Conservation (phyloP, 371 early-diverging fungal genomes). For the Entomophthora muscae region DNA sequence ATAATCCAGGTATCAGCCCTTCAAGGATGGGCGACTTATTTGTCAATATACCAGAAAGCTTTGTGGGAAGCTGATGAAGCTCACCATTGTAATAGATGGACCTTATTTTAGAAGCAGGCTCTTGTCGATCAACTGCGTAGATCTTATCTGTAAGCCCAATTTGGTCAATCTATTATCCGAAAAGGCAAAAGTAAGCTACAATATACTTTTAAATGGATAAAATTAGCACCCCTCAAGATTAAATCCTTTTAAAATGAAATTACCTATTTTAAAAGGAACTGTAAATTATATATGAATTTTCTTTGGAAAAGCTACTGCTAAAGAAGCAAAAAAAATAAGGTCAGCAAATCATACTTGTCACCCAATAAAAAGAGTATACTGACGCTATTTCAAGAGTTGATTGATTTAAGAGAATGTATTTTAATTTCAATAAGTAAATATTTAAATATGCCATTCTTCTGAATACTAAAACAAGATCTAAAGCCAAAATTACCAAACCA, state of each 20-base stretch:
- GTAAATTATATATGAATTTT: background rate
- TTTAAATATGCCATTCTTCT: background rate
- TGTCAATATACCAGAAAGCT: slow-evolving; percentile 21
- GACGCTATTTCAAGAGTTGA: too few species aligned
- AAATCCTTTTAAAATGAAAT: background rate
- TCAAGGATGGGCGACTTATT: slow-evolving; percentile 28
- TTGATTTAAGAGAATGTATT: background rate
- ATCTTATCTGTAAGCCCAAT: slow-evolving; percentile 34
- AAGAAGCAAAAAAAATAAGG: background rate
- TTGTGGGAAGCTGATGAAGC: slow-evolving; percentile 22
- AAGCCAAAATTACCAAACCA: slow-evolving; percentile 39
- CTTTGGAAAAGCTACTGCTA: background rate
- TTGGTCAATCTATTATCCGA: slow-evolving; percentile 25
- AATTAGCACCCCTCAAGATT: background rate
- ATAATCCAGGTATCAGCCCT: slow-evolving; percentile 21
- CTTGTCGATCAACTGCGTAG: slow-evolving; percentile 34
- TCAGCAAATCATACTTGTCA: background rate
- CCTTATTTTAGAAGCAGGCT: slow-evolving; percentile 62
- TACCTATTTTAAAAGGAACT: background rate
- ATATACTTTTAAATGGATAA: background rate
- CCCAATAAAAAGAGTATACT: background rate
- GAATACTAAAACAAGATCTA: background rate
- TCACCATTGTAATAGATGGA: slow-evolving; percentile 42
- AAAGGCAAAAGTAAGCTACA: background rate
- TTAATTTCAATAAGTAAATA: background rate